Conservation (phyloP, 179 eudicot genomes). For the Nepenthes alata region DNA sequence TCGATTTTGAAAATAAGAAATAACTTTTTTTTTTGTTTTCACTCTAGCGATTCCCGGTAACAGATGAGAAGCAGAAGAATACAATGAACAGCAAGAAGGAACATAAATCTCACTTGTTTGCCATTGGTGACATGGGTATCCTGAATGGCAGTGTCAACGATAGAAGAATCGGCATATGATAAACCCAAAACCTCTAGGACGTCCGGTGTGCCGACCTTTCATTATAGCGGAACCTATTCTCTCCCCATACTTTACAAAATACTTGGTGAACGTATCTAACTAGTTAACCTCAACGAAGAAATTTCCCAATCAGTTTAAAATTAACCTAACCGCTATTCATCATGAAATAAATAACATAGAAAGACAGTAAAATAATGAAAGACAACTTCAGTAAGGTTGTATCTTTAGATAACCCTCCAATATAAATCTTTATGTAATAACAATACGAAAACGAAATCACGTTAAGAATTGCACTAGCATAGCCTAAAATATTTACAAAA, state of each 20-base stretch:
- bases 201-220: slow-evolving; percentile 9
- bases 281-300: too few relatives aligned
- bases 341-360: neutral
- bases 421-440: neutral
- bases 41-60: too few relatives aligned
- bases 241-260: slow-evolving; percentile 9
- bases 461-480: neutral
- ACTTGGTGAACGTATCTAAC: neutral
- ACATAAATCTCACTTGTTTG: slow-evolving; percentile 3
- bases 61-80: too few relatives aligned
- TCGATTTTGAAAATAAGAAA: too few relatives aligned
- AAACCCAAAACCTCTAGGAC: slow-evolving; percentile 10
- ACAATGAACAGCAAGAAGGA: neutral
- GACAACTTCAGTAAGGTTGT: neutral
- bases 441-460: neutral
- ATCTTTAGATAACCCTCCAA: neutral
- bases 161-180: slow-evolving; percentile 8
- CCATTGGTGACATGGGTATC: slow-evolving; percentile 9
- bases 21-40: too few relatives aligned
- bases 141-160: slow-evolving; percentile 8
- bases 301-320: neutral
- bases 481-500: too few relatives aligned
- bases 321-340: neutral
- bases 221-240: slow-evolving; percentile 6
- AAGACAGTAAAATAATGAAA: neutral